Base-by-base conservation (phyloP, 208 protist genomes). In the Leishmania gerbilli region DNA sequence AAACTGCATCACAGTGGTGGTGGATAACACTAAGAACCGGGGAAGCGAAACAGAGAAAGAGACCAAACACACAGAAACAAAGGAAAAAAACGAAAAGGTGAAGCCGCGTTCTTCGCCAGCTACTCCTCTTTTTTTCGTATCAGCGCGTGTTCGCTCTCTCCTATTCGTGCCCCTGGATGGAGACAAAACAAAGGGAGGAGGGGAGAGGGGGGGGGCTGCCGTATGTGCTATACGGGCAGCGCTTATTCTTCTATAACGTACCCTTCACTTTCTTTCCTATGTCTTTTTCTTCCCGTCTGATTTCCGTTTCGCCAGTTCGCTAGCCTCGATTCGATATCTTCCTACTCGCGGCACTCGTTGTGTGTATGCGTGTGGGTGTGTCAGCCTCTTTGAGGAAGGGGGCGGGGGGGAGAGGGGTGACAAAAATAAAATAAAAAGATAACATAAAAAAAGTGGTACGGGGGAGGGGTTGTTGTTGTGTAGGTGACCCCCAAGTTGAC, bases 241-340 rank as follows among this genome's bases (percentile, higher is more conserved):
- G 5, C 31, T 5, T 68, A 17, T 17, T 40, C 31, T 40, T 68
- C 27, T 7, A 40, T 17, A 40, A 9, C 4, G n/a, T 1, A 3
- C 31, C 62, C 31, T 8, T 17, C 40, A 9, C 4, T 40, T 40
- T 68, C 31, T 7, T 21, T 40, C 31, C 31, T 34, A 21, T 7
- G 2, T 40, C 15, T 31, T 27, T 64, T 27, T 45, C 17, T 11
- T 45, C 17, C 58, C 45, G 11, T 24, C 27, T 71, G 21, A 71
- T 24, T 21, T 49, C n/a, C 40, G n/a, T 71, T 21, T 74, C n/a
- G 45, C 21, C 21, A 47, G 69, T 37, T 17, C 9, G 11, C 31
- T 74, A 2, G 21, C 69, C 45, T 74, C 69, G 69, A 55, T 15
- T 74, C 31, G 69, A 74, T 74, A 74, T 37, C 17, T 17, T n/a